Evolutionary conservation across 2,329 filamentous ascomycete genomes (phyloP).

Genomic region (Phialophora tarda): DNA sequence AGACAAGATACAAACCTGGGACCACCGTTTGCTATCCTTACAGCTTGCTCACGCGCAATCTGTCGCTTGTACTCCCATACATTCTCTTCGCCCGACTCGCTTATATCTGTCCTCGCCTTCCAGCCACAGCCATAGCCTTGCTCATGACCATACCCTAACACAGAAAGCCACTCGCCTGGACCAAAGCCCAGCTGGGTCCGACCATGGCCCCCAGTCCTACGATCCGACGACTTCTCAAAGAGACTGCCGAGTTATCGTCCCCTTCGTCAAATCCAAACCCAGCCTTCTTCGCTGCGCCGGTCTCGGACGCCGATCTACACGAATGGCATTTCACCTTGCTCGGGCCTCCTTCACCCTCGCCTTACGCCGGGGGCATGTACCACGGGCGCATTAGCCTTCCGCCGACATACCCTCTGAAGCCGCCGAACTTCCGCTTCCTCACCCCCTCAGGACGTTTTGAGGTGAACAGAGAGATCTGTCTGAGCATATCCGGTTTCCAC

Average conservation of each 20-base stretch:
- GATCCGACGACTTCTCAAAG: conserved; percentile 64
- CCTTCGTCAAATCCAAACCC: conserved; percentile 75
- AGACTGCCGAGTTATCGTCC: conserved; percentile 82
- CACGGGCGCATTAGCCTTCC: conserved; percentile 94
- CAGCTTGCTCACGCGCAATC: no score
- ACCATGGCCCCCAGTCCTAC: conserved; percentile 45
- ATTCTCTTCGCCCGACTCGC: not conserved
- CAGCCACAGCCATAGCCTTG: not conserved
- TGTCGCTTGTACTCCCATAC: no score
- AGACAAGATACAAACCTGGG: not conserved
- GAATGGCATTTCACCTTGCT: conserved; percentile 99
- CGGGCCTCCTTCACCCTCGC: conserved; percentile 78
- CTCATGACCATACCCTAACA: not conserved
- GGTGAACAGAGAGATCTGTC: conserved; percentile 93
- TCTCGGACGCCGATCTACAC: conserved; percentile 84
- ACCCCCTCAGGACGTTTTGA: conserved; percentile 94
- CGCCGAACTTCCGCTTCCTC: conserved; percentile 92
- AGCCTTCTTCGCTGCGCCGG: conserved; percentile 81
- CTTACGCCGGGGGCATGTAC: conserved; percentile 83
- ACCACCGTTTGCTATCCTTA: not conserved
- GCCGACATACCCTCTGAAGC: conserved; percentile 85
- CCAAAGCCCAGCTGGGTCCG: not conserved
- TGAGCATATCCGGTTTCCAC: conserved; percentile 91
- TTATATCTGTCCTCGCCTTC: not conserved
- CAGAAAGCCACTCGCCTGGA: not conserved